Evolutionary conservation across 2,329 filamentous ascomycete genomes (phyloP).

Genomic region (Cercospora sp.): DNA sequence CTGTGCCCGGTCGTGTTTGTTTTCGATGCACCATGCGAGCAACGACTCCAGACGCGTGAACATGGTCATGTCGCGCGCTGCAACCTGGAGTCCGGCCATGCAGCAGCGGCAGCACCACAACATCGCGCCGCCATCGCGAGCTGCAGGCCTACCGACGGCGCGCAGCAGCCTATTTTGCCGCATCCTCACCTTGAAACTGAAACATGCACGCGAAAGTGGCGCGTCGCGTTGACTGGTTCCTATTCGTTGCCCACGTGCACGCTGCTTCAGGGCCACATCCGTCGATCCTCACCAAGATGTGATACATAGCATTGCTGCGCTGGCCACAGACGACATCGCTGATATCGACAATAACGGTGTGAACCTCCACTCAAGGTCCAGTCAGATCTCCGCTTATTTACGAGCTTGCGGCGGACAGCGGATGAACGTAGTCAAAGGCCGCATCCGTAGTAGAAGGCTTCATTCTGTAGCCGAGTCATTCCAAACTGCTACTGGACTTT

Average conservation of each 20-base stretch:
- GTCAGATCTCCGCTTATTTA: background rate
- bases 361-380: background rate
- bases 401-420: background rate
- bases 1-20: background rate
- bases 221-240: background rate
- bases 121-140: background rate
- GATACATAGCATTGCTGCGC: background rate
- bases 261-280: background rate
- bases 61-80: background rate
- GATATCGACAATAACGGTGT: background rate
- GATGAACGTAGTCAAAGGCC: background rate
- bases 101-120: background rate
- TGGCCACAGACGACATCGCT: background rate
- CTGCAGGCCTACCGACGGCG: background rate
- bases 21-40: background rate
- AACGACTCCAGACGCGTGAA: background rate
- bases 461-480: background rate
- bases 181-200: background rate
- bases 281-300: background rate
- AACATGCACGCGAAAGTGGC: slow-evolving; percentile 3
- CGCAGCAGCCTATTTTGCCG: background rate
- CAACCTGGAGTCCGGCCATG: background rate
- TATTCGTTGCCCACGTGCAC: background rate
- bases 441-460: background rate
- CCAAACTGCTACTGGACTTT: background rate